These are phyloP conservation scores for Eucalyptus curtisii DNA, from an alignment of 345 rosid species.

Conservation along the genomic window DNA sequence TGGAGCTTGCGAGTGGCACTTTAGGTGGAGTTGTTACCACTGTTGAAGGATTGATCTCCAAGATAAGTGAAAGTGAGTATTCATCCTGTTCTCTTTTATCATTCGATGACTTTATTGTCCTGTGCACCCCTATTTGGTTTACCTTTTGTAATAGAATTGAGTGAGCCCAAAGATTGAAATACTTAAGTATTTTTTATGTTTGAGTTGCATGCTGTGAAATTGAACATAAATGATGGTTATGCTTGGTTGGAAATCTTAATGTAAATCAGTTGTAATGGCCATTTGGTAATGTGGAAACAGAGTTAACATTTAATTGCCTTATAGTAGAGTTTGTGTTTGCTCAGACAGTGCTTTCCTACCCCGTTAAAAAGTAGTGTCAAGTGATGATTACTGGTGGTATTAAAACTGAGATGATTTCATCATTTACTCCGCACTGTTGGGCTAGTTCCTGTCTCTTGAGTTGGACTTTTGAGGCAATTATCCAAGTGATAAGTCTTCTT, in stretches of 20 bases:
- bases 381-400: background rate
- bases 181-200: background rate
- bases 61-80: conserved; percentile 89
- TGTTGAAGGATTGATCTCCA: conserved; percentile 83
- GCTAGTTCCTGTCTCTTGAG: background rate
- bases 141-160: background rate
- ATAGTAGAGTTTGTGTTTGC: background rate
- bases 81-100: background rate
- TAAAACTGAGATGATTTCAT: background rate
- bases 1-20: conserved; percentile 85
- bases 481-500: background rate
- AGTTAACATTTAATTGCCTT: background rate
- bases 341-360: background rate
- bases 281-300: background rate
- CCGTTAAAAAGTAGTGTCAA: background rate
- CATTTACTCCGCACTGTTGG: background rate
- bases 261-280: background rate
- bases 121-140: background rate
- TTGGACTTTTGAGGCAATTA: background rate
- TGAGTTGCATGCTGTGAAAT: background rate
- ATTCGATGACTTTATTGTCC: background rate
- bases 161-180: background rate
- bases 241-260: background rate
- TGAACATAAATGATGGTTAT: background rate
- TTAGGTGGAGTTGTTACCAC: conserved; percentile 90